Conservation (phyloP, 2,329 filamentous ascomycete genomes). For the Colletotrichum simmondsii region DNA sequence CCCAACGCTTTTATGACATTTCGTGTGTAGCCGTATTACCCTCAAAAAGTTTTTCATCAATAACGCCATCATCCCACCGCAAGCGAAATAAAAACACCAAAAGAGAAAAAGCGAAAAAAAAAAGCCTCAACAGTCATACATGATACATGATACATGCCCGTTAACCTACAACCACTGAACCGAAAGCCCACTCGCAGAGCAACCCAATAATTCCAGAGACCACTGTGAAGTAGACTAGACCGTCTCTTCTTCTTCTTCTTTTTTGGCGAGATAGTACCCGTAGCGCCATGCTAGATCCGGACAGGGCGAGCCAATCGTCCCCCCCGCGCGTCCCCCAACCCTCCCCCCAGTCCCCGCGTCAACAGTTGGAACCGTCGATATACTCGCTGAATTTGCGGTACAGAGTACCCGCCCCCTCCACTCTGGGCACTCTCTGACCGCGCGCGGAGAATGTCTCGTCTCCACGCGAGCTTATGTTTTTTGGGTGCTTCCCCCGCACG, state of each 20-base stretch:
- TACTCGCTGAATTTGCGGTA: conserved; percentile 26
- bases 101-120: background rate
- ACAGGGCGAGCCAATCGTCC: conserved; percentile 13
- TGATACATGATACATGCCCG: background rate
- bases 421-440: background rate
- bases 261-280: background rate
- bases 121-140: background rate
- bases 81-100: background rate
- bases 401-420: too few species aligned
- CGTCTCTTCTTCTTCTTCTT: background rate
- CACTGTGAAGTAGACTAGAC: background rate
- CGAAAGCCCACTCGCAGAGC: too few species aligned
- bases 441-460: background rate
- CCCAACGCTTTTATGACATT: background rate
- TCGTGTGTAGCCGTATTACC: background rate
- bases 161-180: too few species aligned
- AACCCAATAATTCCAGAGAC: background rate
- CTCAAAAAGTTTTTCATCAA: background rate
- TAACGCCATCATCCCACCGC: background rate
- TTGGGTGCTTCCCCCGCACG: background rate
- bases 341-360: background rate
- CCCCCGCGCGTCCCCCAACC: background rate
- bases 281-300: conserved; percentile 12
- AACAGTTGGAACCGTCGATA: conserved; percentile 4
- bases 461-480: too few species aligned